Evolutionary conservation across 2,329 filamentous ascomycete species (phyloP), one percentile per base, ranked within the genome.

Genomic region (Ceratocystis lukuohia): DNA sequence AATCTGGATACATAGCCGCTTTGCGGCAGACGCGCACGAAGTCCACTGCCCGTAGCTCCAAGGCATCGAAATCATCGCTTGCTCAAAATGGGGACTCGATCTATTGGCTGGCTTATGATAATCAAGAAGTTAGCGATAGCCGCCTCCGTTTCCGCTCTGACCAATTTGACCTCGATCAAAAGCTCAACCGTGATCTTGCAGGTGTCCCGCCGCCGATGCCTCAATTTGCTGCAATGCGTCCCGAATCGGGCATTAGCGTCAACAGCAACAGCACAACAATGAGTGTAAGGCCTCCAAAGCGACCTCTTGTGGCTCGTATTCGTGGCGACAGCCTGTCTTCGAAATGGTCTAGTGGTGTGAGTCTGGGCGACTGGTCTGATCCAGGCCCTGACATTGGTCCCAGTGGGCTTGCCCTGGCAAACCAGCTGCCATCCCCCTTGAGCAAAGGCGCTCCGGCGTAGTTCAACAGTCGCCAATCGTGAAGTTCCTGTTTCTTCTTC

Each of bases 131-230:
- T 57, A 77, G 76, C 57, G 77, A 75, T 5, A 74, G 76, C 17
- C 78, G 80, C 66, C 80, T 80, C 70, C 84, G 83, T 71, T 83
- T 84, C 72, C 81, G 83, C 57, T 85, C 83, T 1, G 84, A 87
- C 69, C 84, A 83, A 1, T 87, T 87, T 71, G 84, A 87, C 70
- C 76, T 87, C n/a, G 84, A 87, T 71, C 56, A 59, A 7, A 59
- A 37, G 15, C 25, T 59, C 7, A 59, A 8, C 28, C 69, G 61
- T 1, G 33, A 61, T 17, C 25, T 65, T 5, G 33, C n/a, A n/a
- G n/a, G 45, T 70, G 68, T 6, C 28, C 70, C 8, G 7, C 71
- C 15, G 8, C 66, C 71, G 3, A 50, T 67, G 46, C 69, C 71
- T 10, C 69, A 69, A 41, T 65, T 72, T 62, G 66, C 67, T 44